A percentile compares a stretch with the other conserved stretches of the same genome.
Evolutionary conservation across 2,329 filamentous ascomycete species (phyloP).

Genomic region (Microsporum ferrugineum): DNA sequence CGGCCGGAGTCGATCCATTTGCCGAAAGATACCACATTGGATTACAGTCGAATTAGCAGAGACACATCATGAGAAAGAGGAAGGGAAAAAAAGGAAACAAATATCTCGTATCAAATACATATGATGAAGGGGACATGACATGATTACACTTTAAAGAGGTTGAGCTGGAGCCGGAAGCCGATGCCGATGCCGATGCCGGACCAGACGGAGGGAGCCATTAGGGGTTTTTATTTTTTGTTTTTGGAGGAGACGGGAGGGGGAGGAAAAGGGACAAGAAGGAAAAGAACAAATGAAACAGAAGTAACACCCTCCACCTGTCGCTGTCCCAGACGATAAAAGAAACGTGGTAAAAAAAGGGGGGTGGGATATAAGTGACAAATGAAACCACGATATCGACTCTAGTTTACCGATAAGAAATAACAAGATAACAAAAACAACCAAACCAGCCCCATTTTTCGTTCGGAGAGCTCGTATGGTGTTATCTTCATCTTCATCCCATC

Average conservation of each 20-base stretch:
- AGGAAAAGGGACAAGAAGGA: neutral
- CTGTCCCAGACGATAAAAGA: neutral
- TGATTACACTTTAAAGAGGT: neutral
- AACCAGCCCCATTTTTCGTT: neutral
- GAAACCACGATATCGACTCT: conserved; percentile 4
- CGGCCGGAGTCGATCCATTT: neutral
- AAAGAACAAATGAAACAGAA: neutral
- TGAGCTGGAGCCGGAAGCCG: conserved; percentile 5
- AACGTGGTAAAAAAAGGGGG: neutral
- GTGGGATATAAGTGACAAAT: conserved; percentile 7
- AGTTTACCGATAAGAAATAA: conserved; percentile 1
- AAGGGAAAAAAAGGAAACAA: conserved; percentile 2
- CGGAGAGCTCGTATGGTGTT: neutral
- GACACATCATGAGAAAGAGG: neutral
- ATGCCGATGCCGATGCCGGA: conserved; percentile 12
- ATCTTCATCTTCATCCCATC: neutral
- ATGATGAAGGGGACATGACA: neutral
- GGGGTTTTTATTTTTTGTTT: neutral
- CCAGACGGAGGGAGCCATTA: neutral
- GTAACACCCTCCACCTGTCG: neutral
- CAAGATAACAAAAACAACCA: conserved; percentile 1
- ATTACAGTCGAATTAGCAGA: neutral
- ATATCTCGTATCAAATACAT: conserved; percentile 5
- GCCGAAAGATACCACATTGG: neutral
- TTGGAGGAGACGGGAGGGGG: neutral